Base-by-base conservation (phyloP, 345 rosid species). In the Theobroma cacao region DNA sequence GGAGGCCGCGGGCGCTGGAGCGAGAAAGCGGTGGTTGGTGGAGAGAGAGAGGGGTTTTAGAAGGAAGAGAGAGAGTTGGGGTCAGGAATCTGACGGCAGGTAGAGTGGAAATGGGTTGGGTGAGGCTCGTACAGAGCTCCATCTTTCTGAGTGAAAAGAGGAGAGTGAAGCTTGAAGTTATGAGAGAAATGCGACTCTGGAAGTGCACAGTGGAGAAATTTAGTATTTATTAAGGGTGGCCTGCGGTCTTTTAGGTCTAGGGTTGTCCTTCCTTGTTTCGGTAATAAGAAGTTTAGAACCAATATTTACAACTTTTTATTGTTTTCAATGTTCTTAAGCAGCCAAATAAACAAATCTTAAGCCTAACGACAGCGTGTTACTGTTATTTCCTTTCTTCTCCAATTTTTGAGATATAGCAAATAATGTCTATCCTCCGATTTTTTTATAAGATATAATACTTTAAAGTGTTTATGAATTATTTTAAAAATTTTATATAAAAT, bases 121-220 rank as follows among this genome's bases (percentile, higher is more conserved):
- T 34, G 48, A 72, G 64, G 48, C 30, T 36, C 47, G 45, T n/a
- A n/a, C n/a, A n/a, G 22, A 72, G 63, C 76, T 72, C 48, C 64
- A 55, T 72, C 12, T 11, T 53, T 7, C 36, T 3, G 31, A 30
- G 5, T 7, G 72, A 41, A 11, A n/a, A n/a, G n/a, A n/a, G n/a
- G n/a, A n/a, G n/a, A n/a, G n/a, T n/a, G 3, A 36, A 1, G 7
- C 9, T 41, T 41, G 1, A 0, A 41, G 45, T 41, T 5, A 11
- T 4, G 56, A 28, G 14, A 26, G 24, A 14, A 15, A 2, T 14
- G 52, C 15, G 45, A 8, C 5, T 34, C 14, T 3, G 10, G 31
- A 48, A 64, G 4, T n/a, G 48, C n/a, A n/a, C n/a, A n/a, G n/a
- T n/a, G 70, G 4, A 1, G 0, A 5, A 8, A 36, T 3, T 28